Conservation (phyloP, 345 rosid species). For the Linum tenue region DNA sequence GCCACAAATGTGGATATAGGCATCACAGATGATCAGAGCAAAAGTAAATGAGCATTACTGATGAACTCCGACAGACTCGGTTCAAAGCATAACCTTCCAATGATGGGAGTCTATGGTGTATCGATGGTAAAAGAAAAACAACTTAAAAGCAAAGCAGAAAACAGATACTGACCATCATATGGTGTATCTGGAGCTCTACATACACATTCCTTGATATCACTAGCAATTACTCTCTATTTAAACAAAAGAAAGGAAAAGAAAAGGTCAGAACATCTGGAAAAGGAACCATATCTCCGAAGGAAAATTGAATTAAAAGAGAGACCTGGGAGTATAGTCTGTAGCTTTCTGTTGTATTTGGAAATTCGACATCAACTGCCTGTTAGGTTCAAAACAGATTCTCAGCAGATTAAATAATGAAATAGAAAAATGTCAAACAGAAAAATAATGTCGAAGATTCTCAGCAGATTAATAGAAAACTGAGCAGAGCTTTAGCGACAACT, state of each 20-base stretch:
- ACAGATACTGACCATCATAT: conserved; percentile 61
- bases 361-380: conserved; percentile 68
- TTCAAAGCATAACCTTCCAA: neutral
- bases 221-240: conserved; percentile 77
- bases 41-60: too few relatives aligned
- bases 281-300: conserved; percentile 4
- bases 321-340: conserved; percentile 91
- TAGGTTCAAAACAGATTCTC: too few relatives aligned
- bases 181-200: conserved; percentile 98
- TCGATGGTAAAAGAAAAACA: neutral
- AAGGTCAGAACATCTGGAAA: conserved; percentile 14
- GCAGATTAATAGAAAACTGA: neutral
- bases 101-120: too few relatives aligned
- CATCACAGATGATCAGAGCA: too few relatives aligned
- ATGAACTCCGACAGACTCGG: too few relatives aligned
- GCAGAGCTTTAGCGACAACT: conserved; percentile 1
- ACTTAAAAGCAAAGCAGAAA: conserved; percentile 4
- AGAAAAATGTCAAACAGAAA: conserved; percentile 10
- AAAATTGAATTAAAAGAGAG: conserved; percentile 14
- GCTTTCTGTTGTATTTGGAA: conserved; percentile 86
- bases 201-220: conserved; percentile 94
- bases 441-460: neutral
- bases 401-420: conserved; percentile 10
- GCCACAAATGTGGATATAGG: too few relatives aligned
- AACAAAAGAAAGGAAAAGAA: conserved; percentile 7